Evolutionary conservation across 208 protist genomes (phyloP).

Genomic region (Endotrypanum monterogeii): DNA sequence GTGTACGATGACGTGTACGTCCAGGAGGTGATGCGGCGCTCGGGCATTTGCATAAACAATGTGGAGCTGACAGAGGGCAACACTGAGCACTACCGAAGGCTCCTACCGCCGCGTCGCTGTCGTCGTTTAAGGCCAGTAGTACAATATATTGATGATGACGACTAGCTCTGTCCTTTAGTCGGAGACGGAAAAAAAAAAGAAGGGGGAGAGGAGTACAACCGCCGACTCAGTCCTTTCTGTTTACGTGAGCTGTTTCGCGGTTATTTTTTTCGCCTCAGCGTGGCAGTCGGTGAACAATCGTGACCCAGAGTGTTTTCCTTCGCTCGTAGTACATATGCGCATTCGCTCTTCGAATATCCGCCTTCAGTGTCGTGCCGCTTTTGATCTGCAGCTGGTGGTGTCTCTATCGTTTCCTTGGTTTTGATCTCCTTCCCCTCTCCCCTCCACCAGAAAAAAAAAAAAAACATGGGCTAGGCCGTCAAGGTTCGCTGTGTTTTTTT

Average conservation of each 20-base stretch:
- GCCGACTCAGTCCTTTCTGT: conserved; percentile 11
- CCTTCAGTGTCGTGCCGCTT: no score
- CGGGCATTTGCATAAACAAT: conserved; percentile 57
- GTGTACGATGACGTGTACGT: conserved; percentile 61
- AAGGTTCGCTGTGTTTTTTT: no score
- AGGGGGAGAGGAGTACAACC: not conserved
- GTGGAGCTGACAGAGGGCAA: conserved; percentile 33
- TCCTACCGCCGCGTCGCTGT: conserved; percentile 46
- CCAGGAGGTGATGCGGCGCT: conserved; percentile 79
- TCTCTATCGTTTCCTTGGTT: not conserved
- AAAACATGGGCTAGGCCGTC: no score
- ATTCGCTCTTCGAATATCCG: no score
- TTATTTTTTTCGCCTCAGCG: no score
- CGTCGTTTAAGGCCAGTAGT: conserved; percentile 24
- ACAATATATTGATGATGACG: conserved; percentile 42
- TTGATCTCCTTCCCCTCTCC: not conserved
- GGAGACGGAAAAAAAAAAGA: no score
- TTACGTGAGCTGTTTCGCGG: no score
- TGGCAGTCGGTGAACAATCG: no score
- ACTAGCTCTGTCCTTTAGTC: not conserved
- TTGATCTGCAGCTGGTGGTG: no score
- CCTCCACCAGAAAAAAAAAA: no score
- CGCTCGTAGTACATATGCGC: no score
- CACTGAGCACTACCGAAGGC: conserved; percentile 47
- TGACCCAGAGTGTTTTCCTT: no score